Evolutionary conservation across 805 yeast species (phyloP), one percentile per base, ranked within the genome.

Genomic region (Saccharomycopsis oosterbeekiorum): DNA sequence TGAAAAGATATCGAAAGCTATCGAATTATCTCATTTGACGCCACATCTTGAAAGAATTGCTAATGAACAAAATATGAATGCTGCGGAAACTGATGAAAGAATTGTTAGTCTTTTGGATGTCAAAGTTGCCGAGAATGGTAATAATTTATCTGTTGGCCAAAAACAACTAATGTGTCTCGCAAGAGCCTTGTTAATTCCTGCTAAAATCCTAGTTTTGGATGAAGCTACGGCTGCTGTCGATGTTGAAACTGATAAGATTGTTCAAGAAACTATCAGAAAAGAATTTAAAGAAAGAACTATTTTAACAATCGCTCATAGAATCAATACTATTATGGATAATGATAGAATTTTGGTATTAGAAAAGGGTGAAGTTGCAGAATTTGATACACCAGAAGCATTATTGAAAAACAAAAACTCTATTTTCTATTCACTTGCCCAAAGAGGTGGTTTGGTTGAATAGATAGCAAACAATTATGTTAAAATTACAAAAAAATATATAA

Each of bases 221-320:
- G 96, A 88, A 73, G 96, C 96, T 12, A 88, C 96, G 1, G 94
- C 96, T 4, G 91, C 93, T 5, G 94, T 88, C 58, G 96, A 88
- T 73, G 92, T 88, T 42, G 89, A 87, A 69, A 88, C 96, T 1
- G 96, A 88, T 72, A 75, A 83, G 64, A 80, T 88, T 60, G 78
- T 88, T 59, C 96, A 88, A 74, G 83, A 85, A 64, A 88, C 96
- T 1, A 88, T 88, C 58, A 79, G 94, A 73, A 74, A 78, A 0
- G 90, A 88, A 51, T 88, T 88, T 69, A 81, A 82, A 65, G 86
- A 86, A 59, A 80, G 91, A 71, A 88, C 96, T 0, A 88, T 88
- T 67, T 75, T 88, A 66, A 88, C 96, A 0, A 88, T 88, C 75
- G 96, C 96, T 0, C 96, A 88, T 71, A 80, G 96, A 75, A 76